These are phyloP conservation scores for Podospora didyma DNA, from an alignment of 495 filamentous ascomycete genomes.

Conservation along the genomic window DNA sequence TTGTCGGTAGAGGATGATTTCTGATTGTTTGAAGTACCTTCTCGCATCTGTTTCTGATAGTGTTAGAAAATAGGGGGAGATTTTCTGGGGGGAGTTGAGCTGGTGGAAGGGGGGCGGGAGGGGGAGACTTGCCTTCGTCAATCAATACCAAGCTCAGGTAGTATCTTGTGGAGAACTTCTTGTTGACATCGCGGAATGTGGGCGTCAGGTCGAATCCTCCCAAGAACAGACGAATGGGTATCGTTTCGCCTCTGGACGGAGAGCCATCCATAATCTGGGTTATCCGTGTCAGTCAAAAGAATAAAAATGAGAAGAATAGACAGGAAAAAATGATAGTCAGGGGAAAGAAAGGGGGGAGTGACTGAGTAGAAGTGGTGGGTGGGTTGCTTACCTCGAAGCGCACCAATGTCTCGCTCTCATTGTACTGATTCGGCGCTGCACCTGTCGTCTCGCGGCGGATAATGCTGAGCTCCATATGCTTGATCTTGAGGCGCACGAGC, in stretches of 20 bases:
- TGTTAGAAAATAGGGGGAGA: neutral
- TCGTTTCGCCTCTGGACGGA: constrained; percentile 94
- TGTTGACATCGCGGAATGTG: constrained; percentile 99
- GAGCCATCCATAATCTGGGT: constrained; percentile 98
- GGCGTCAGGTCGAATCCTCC: constrained; percentile 97
- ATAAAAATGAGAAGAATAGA: neutral
- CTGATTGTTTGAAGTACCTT: constrained; percentile 98
- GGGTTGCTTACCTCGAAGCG: constrained; percentile 78
- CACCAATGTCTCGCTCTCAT: constrained; percentile 97
- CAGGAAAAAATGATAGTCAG: no score
- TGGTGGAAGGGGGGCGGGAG: neutral
- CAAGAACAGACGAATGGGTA: constrained; percentile 95
- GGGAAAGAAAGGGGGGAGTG: no score
- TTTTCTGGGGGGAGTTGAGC: neutral
- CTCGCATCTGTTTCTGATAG: constrained; percentile 81
- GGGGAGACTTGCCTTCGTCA: constrained; percentile 69
- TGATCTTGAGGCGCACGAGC: constrained; percentile 96
- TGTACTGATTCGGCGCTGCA: constrained; percentile 99
- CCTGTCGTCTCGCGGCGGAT: constrained; percentile 96
- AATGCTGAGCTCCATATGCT: constrained; percentile 99
- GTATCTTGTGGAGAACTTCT: constrained; percentile 98
- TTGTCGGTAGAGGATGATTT: constrained; percentile 96
- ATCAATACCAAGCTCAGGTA: constrained; percentile 96
- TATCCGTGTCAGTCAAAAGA: neutral
- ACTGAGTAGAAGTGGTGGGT: no score